Conservation (phyloP, 441 rosid species). For the Adansonia madagascariensis region DNA sequence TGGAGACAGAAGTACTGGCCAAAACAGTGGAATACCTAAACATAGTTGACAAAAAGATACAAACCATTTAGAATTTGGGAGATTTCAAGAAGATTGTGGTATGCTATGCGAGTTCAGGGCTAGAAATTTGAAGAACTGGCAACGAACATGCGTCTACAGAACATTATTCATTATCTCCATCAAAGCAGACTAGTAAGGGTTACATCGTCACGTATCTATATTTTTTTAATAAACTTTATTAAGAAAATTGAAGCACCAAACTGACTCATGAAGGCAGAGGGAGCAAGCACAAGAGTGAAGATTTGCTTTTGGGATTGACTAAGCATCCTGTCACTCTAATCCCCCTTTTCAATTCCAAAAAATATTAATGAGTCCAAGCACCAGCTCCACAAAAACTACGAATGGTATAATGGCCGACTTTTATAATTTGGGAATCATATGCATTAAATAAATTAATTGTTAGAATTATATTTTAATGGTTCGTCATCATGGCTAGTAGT, state of each 20-base stretch:
- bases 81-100: background rate
- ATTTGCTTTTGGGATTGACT: background rate
- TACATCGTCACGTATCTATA: background rate
- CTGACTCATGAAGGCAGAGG: background rate
- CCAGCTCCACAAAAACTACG: background rate
- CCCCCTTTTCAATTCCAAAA: background rate
- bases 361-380: background rate
- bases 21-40: conserved; percentile 86
- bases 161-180: background rate
- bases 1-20: conserved; percentile 96
- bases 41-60: background rate
- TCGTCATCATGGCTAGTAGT: background rate
- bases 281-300: background rate
- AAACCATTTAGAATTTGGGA: background rate
- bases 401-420: background rate
- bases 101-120: no score
- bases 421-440: background rate
- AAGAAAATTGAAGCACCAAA: background rate
- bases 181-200: background rate
- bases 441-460: background rate
- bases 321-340: background rate
- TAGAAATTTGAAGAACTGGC: background rate
- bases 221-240: no score
- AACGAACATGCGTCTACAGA: background rate
- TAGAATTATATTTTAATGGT: background rate